Base-by-base conservation (phyloP, 805 yeast genomes). In the Cyberlindnera euphorbiae region DNA sequence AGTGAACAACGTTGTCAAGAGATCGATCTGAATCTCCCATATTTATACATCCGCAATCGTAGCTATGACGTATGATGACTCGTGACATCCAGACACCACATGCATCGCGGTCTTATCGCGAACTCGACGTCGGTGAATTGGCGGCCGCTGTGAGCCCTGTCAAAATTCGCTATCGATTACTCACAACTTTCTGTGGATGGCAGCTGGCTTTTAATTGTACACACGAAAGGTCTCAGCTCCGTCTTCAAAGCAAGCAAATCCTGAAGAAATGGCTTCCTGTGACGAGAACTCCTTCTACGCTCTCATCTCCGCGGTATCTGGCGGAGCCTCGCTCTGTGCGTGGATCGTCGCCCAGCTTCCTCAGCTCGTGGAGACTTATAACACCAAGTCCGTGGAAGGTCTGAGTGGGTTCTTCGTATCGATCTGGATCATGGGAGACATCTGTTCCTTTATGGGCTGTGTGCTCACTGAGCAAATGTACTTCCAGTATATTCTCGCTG, bases 401-500 rank as follows among this genome's bases (percentile, higher is more conserved):
- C 40, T 77, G 14, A 72, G 79, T 5, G 78, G 79, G 3, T 44
- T 67, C 13, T 64, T 76, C 27, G 66, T 77, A 37, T 60, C 68
- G 7, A 64, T 74, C 4, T 65, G 69, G 69, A 38, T 64, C 18
- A 28, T 58, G 14, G 70, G 69, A 9, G 81, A 66, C 30, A 18
- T 67, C 15, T 68, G 77, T 8, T 71, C 76, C 29, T 58, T 80
- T 19, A 30, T 71, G 0, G 97, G 96, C 0, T 86, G 95, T 42
- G 41, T 84, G 0, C 55, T 87, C 31, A 87, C 96, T 0, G 56
- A 73, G 6, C 96, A 89, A 42, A 64, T 87, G 31, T 77, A 81
- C n/a, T 89, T 88, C 59, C 97, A 88, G 55, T 71, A 77, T 9
- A 62, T 78, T 16, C 63, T 88, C 13, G 85, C 94, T 0, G 40